These are phyloP conservation scores for Fragosphaeria purpurea DNA, from an alignment of 2,329 filamentous ascomycete genomes.

Conservation along the genomic window DNA sequence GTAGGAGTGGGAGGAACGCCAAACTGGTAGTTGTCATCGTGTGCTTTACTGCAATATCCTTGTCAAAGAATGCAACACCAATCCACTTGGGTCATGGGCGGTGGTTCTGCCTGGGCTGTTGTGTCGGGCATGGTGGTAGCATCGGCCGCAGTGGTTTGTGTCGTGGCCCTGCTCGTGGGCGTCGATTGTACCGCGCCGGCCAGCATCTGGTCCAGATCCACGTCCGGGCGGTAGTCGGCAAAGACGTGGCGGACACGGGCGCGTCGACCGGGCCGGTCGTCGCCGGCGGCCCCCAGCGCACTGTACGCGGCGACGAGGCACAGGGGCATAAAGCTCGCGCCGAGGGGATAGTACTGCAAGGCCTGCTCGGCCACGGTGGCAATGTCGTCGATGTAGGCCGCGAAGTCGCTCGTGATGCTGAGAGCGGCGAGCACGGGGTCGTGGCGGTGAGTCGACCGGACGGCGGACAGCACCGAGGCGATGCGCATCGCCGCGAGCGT, in stretches of 20 bases:
- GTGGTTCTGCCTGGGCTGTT: too few relatives aligned
- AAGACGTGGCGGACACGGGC: not conserved
- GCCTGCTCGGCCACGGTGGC: constrained; percentile 2
- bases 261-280: not conserved
- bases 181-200: too few relatives aligned
- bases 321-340: constrained; percentile 9
- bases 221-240: not conserved
- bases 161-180: too few relatives aligned
- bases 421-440: not conserved
- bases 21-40: too few relatives aligned
- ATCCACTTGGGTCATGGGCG: too few relatives aligned
- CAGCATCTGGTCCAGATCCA: not conserved
- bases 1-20: too few relatives aligned
- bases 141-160: too few relatives aligned
- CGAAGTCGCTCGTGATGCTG: not conserved
- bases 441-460: too few relatives aligned
- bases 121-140: too few relatives aligned
- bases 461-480: not conserved
- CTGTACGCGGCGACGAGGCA: constrained; percentile 7
- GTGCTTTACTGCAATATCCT: too few relatives aligned
- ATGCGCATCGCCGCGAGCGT: constrained; percentile 8
- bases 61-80: too few relatives aligned
- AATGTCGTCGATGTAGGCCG: constrained; percentile 5
- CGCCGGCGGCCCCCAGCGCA: not conserved
- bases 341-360: constrained; percentile 8